Evolutionary conservation across 768 basidiomycete genomes (phyloP).

Genomic region (Suillus variegatus): DNA sequence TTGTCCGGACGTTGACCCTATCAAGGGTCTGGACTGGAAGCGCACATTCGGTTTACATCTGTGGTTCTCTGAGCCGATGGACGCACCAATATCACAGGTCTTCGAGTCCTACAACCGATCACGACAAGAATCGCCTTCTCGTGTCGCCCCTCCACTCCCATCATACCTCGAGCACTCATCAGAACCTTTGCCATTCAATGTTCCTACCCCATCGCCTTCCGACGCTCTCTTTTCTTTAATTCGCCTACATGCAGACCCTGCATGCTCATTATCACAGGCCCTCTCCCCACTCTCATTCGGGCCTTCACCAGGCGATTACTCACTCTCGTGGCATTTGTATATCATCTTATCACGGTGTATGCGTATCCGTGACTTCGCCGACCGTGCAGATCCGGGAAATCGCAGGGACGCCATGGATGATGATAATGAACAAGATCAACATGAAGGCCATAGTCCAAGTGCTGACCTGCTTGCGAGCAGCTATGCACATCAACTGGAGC

Average conservation of each 20-base stretch:
- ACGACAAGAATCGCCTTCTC: constrained; percentile 37
- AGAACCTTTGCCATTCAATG: constrained; percentile 38
- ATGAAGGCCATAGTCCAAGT: constrained; percentile 78
- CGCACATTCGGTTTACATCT: constrained; percentile 86
- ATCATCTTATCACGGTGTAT: constrained; percentile 83
- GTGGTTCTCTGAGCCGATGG: constrained; percentile 82
- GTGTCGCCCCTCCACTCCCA: constrained; percentile 56
- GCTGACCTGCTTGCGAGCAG: constrained; percentile 82
- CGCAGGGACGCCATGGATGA: constrained; percentile 36
- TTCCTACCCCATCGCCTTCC: constrained; percentile 43
- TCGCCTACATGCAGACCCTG: constrained; percentile 71
- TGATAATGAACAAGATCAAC: constrained; percentile 44
- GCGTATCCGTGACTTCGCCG: constrained; percentile 84
- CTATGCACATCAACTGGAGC: constrained; percentile 88
- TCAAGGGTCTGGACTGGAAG: constrained; percentile 89
- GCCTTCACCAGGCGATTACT: constrained; percentile 74
- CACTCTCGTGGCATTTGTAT: constrained; percentile 92
- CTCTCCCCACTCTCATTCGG: constrained; percentile 76
- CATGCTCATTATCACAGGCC: constrained; percentile 65
- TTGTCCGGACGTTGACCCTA: constrained; percentile 59
- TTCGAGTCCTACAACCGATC: constrained; percentile 60
- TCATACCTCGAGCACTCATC: constrained; percentile 49
- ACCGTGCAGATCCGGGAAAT: constrained; percentile 57
- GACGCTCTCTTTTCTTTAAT: constrained; percentile 87
- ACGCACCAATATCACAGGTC: constrained; percentile 69